Percentiles rank a stretch among this genome's conserved stretches.
Conservation (phyloP, 768 basidiomycete species). For the Auriscalpium orientale region DNA sequence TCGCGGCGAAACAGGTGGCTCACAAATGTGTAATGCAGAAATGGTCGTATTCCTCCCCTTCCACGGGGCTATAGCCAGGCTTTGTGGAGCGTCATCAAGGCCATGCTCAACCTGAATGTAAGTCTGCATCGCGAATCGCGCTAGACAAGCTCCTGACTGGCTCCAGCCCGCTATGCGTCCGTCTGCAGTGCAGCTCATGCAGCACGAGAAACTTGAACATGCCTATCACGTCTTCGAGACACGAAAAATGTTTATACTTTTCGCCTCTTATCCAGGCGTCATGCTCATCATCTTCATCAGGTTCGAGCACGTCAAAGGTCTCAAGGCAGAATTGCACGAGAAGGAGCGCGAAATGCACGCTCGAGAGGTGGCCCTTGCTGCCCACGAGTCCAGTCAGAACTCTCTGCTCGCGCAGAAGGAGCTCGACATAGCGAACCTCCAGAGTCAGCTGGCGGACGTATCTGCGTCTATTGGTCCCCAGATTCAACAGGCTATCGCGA, state of each 20-base stretch:
- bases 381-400: constrained; percentile 47
- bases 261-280: neutral
- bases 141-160: neutral
- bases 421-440: constrained; percentile 44
- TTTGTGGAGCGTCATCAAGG: constrained; percentile 67
- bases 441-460: constrained; percentile 19
- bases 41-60: constrained; percentile 85
- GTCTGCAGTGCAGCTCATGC: constrained; percentile 71
- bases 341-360: constrained; percentile 59
- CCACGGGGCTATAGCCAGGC: constrained; percentile 77
- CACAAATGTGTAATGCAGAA: constrained; percentile 31
- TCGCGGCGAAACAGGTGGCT: neutral
- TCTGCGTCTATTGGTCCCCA: constrained; percentile 19
- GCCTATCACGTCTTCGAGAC: constrained; percentile 68
- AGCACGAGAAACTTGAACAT: constrained; percentile 69
- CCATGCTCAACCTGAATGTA: constrained; percentile 84
- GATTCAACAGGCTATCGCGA: constrained; percentile 49
- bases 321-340: constrained; percentile 45
- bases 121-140: constrained; percentile 14
- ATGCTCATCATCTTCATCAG: constrained; percentile 25
- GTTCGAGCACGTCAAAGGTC: constrained; percentile 55
- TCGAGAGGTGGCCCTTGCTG: constrained; percentile 47
- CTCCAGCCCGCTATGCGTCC: constrained; percentile 79
- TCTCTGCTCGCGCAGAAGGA: constrained; percentile 50
- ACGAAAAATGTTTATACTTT: constrained; percentile 60